These are phyloP conservation scores for Teunomyces aglyptinius DNA, from an alignment of 805 yeast species.

Conservation along the genomic window DNA sequence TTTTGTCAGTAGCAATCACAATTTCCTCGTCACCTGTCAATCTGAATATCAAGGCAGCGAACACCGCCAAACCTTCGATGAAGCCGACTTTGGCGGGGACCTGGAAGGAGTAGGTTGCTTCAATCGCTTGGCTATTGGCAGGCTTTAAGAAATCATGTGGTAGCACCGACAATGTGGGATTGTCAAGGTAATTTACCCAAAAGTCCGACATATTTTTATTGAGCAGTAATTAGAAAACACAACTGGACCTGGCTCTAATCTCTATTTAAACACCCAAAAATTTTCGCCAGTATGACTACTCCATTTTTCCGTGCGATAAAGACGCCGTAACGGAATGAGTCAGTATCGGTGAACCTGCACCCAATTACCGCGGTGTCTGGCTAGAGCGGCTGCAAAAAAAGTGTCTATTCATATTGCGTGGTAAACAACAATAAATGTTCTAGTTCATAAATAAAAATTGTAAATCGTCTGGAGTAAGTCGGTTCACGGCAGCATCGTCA, in stretches of 20 bases:
- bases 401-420: not conserved
- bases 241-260: not conserved
- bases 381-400: constrained; percentile 1
- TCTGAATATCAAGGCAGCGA: constrained; percentile 70
- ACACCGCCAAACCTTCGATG: constrained; percentile 58
- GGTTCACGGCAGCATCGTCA: constrained; percentile 86
- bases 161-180: constrained; percentile 80
- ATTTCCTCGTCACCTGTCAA: constrained; percentile 94
- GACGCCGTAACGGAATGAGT: constrained; percentile 4
- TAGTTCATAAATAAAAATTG: constrained; percentile 90
- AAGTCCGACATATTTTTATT: constrained; percentile 21
- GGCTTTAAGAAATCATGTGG: constrained; percentile 89
- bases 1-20: constrained; percentile 66
- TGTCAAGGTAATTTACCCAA: constrained; percentile 68
- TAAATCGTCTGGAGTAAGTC: constrained; percentile 89
- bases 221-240: not conserved
- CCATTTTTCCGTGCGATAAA: constrained; percentile 5
- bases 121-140: constrained; percentile 61
- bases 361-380: not conserved
- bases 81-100: constrained; percentile 31
- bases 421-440: not conserved
- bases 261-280: not conserved
- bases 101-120: constrained; percentile 48
- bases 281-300: constrained; percentile 2
- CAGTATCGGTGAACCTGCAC: constrained; percentile 1